Percentiles rank a stretch among this genome's conserved stretches.
Conservation (phyloP, 768 basidiomycete genomes). For the Suillus subalutaceus region DNA sequence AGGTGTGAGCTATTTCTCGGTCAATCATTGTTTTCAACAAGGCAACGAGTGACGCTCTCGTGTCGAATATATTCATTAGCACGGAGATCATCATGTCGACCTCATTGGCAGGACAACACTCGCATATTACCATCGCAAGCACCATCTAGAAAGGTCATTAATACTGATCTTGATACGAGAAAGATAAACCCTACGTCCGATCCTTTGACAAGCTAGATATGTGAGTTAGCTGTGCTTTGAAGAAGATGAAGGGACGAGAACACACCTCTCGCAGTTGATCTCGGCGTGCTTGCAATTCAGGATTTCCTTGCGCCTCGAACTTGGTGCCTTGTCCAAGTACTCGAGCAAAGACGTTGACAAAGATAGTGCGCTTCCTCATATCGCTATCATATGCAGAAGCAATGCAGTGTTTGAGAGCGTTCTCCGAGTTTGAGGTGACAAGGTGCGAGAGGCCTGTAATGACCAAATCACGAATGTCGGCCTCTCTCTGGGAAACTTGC, state of each 20-base stretch:
- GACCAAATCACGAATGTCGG: conserved; percentile 72
- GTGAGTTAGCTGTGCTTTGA: conserved; percentile 12
- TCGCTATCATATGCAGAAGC: conserved; percentile 77
- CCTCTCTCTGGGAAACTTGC: conserved; percentile 50
- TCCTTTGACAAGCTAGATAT: conserved; percentile 65
- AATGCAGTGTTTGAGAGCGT: conserved; percentile 87
- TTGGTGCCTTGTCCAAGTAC: conserved; percentile 81
- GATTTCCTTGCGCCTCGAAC: conserved; percentile 64
- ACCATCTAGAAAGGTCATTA: conserved; percentile 53
- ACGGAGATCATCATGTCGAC: conserved; percentile 86
- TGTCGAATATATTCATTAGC: conserved; percentile 85
- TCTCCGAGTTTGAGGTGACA: conserved; percentile 82
- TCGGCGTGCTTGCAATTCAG: conserved; percentile 48
- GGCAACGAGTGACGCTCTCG: conserved; percentile 66
- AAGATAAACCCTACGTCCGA: conserved; percentile 56
- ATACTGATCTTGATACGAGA: conserved; percentile 6
- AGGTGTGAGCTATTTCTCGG: conserved; percentile 76
- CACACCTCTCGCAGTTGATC: conserved; percentile 63
- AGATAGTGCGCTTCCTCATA: conserved; percentile 70
- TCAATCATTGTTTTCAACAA: conserved; percentile 86
- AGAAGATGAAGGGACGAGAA: conserved; percentile 11
- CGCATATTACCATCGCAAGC: conserved; percentile 84
- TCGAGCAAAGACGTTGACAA: conserved; percentile 81
- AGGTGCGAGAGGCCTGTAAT: conserved; percentile 82
- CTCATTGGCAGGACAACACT: conserved; percentile 78